Conservation (phyloP, 2,329 filamentous ascomycete genomes). For the Penicillium sclerotiorum region DNA sequence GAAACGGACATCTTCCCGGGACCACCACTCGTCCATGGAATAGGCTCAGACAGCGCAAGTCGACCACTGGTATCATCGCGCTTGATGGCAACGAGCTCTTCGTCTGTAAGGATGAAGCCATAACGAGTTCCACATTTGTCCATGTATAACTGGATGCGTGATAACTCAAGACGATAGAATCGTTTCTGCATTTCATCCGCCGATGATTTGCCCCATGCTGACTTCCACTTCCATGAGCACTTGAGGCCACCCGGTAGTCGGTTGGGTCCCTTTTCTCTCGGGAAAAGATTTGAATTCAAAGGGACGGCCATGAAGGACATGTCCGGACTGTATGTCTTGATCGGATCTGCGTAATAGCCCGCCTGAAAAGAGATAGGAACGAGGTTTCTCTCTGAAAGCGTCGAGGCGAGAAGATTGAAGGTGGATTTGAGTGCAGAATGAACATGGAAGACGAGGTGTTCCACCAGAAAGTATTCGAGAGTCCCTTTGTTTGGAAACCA, state of each 20-base stretch:
- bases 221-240: constrained; percentile 20
- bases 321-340: background rate
- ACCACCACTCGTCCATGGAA: constrained; percentile 14
- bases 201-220: constrained; percentile 1
- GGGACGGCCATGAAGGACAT: background rate
- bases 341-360: background rate
- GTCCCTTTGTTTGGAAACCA: constrained; percentile 11
- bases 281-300: background rate
- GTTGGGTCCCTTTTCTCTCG: background rate
- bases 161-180: constrained; percentile 17
- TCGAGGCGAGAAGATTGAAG: background rate
- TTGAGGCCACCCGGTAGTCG: constrained; percentile 17
- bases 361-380: constrained; percentile 2
- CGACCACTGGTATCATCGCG: constrained; percentile 9
- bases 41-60: constrained; percentile 11
- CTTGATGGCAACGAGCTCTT: constrained; percentile 16
- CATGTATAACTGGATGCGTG: constrained; percentile 22
- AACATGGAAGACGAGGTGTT: background rate
- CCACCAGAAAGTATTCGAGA: background rate
- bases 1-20: constrained; percentile 9
- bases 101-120: constrained; percentile 16
- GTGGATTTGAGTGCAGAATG: background rate
- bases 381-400: background rate
- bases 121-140: constrained; percentile 11
- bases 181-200: background rate